phyloP scores from a whole-genome alignment of 352 stramenopile species.

The Phytopythium litorale region DNA sequence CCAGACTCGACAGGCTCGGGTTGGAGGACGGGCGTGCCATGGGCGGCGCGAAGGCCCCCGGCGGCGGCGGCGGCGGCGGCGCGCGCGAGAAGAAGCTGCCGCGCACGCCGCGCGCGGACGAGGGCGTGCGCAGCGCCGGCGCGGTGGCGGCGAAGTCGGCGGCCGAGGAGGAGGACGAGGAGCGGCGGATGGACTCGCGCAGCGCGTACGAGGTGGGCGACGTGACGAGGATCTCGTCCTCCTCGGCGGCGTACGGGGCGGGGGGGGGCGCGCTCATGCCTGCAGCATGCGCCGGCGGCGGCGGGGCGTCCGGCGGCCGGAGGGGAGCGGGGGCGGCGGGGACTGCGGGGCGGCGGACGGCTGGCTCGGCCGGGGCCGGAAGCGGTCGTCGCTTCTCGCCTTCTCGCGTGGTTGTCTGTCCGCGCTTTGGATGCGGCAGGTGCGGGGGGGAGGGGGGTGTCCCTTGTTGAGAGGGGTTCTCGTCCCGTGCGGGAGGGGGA shows the following conservation, averaged over 20 bases:
- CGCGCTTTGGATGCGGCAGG: neutral
- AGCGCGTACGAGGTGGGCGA: constrained; percentile 75
- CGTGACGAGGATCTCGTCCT: constrained; percentile 77
- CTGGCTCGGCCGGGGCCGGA: no score
- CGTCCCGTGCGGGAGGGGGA: no score
- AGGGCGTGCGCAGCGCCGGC: constrained; percentile 11
- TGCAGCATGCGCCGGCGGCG: neutral
- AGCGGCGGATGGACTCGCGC: constrained; percentile 75
- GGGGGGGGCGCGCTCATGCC: constrained; percentile 6
- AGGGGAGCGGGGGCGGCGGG: neutral
- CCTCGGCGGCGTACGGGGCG: constrained; percentile 21
- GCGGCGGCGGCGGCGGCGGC: constrained; percentile 56
- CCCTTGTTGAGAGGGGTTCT: no score
- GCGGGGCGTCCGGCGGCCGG: neutral
- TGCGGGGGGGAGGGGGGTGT: no score
- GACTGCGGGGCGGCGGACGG: no score
- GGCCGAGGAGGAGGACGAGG: constrained; percentile 52
- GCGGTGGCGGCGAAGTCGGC: constrained; percentile 14
- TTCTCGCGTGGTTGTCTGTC: constrained; percentile 5
- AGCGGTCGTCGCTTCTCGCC: constrained; percentile 4
- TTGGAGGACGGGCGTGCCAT: constrained; percentile 64
- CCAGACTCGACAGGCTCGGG: constrained; percentile 48
- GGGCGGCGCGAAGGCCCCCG: constrained; percentile 13
- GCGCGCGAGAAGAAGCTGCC: constrained; percentile 54
- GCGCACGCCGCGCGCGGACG: constrained; percentile 20